Evolutionary conservation across 2,329 filamentous ascomycete species (phyloP), one percentile per base, ranked within the genome.

Genomic region (Colletotrichum horii): DNA sequence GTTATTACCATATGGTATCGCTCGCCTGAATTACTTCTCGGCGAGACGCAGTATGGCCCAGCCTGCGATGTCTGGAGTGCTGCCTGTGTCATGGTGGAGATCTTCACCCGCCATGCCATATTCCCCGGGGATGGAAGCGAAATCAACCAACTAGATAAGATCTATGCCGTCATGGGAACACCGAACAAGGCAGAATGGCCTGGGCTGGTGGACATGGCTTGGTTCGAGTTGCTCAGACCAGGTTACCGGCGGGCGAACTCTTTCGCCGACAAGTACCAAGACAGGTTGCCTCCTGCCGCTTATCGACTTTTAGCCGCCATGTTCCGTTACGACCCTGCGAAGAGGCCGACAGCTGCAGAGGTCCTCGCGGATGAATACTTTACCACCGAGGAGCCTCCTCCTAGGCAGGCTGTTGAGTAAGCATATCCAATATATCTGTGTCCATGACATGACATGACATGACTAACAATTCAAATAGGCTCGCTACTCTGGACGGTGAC

Each of bases 1-100:
- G 97, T 99, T 80, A 98, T 99, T 82, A 99, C 97, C 3, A 98
- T 99, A 78, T 99, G 97, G 97, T 98, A 98, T 83, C 92, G 96
- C 6, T 95, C 95, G 0, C 96, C 96, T 0, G 96, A 98, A 83
- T 89, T 98, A n/a, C 88, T 98, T 0, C 90, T 98, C 2, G 96
- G 96, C 8, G 96, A 98, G 84, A 98, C 96, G 7, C 92, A 95
- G 80, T 98, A 98, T 82, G 95, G 94, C 6, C 94, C 95, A 0
- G 95, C 95, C 3, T 95, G 98, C 16, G 96, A 98, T 81, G 94
- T 99, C 43, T 99, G 97, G 97, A 98, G 96, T 81, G 97, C 97
- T 3, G 97, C 96, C 2, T 99, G 97, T 82, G 97, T 99, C 2
- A 93, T 98, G 82, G 93, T 98, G 62, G 97, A 99, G 83, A 98